Base-by-base conservation (phyloP, 179 eudicot genomes). In the Spinacia oleracea region DNA sequence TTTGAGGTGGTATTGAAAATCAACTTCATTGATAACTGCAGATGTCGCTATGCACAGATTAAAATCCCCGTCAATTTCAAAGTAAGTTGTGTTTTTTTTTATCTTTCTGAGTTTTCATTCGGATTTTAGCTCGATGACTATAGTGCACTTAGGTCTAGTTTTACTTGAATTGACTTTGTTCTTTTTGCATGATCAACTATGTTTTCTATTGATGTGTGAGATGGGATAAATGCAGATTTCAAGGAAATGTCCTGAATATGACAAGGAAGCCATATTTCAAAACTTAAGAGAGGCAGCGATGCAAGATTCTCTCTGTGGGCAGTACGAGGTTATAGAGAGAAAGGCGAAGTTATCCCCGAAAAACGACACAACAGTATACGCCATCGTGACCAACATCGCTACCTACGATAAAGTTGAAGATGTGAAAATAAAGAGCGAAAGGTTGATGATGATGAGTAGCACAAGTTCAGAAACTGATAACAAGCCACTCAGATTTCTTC, bases 381-480 rank as follows among this genome's bases (percentile, higher is more conserved):
- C 97, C 9, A 82, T 91, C 0, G 93, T 86, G 7, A 94, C 98
- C 38, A 91, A 88, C 85, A 82, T 90, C 21, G 74, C 85, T 20
- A 77, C 84, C 68, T 87, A 82, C 73, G 35, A 81, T 63, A 75
- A 75, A 76, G n/a, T 63, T 29, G 87, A 86, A 5, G 76, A 82
- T 56, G 73, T 69, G 58, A 84, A 75, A 70, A 76, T 73, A 11
- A 84, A 84, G 76, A 67, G 15, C 14, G 87, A 84, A 76, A 73
- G 65, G 63, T 70, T 55, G 45, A 78, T 51, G 35, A 9, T 55
- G 45, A 78, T 51, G 35, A 9, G 23, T 56, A 68, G 75, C 45
- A 58, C n/a, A n/a, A n/a, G 73, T 43, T 46, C 76, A 40, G 77
- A 56, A 23, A 48, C 77, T 46, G 62, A 72, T 53, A 53, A 72